These are phyloP conservation scores for Trypanosoma congolense DNA, from an alignment of 208 protist species.

Conservation along the genomic window DNA sequence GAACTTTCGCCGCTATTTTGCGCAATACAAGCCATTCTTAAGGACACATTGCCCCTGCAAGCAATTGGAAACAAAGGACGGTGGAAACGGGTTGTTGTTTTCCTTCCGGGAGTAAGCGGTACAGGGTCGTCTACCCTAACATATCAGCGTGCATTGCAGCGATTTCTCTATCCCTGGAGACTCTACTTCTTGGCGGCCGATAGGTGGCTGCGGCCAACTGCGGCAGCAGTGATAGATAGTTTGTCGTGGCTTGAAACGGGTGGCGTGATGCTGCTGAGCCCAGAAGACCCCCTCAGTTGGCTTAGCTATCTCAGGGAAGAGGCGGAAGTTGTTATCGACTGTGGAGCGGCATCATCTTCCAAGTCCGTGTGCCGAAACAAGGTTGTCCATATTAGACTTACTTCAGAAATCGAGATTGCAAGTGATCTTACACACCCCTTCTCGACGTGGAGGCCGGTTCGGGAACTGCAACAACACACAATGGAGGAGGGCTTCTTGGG, in stretches of 20 bases:
- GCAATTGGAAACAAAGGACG: not conserved
- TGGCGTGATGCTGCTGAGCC: constrained; percentile 54
- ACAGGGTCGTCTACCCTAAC: constrained; percentile 5
- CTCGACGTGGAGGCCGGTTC: no score
- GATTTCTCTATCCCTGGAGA: constrained; percentile 48
- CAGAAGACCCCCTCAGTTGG: constrained; percentile 45
- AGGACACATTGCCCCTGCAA: constrained; percentile 30
- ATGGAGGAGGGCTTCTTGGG: no score
- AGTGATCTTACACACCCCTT: no score
- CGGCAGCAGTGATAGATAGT: constrained; percentile 8
- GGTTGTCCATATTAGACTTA: not conserved
- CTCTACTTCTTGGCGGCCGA: constrained; percentile 28
- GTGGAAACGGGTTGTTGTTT: constrained; percentile 32
- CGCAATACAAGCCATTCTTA: constrained; percentile 38
- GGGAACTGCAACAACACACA: no score
- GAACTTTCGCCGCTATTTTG: constrained; percentile 59
- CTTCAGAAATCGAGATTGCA: constrained; percentile 19
- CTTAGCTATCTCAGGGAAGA: constrained; percentile 46
- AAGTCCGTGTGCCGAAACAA: constrained; percentile 11
- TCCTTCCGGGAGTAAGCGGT: constrained; percentile 38
- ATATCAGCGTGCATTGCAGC: constrained; percentile 36
- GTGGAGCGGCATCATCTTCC: constrained; percentile 45
- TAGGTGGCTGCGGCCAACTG: constrained; percentile 8
- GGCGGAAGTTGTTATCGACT: constrained; percentile 60
- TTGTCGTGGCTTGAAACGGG: constrained; percentile 39